These are phyloP conservation scores for Eimeria falciformis DNA, from an alignment of 169 alveolate species.

Conservation along the genomic window DNA sequence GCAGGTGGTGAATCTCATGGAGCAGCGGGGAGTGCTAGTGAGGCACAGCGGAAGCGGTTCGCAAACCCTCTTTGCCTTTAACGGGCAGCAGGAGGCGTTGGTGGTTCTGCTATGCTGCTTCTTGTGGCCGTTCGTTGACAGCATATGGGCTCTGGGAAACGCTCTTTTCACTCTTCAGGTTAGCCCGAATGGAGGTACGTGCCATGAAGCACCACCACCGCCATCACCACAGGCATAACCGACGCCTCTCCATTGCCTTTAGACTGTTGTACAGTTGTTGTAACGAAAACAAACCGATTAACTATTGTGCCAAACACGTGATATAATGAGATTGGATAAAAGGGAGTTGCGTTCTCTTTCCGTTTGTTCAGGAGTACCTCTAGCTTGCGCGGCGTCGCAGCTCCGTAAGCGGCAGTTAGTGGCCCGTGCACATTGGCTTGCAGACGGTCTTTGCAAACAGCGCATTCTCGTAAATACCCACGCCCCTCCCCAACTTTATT, in stretches of 20 bases:
- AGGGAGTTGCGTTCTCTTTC: neutral
- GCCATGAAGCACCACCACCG: no score
- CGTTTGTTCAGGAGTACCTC: neutral
- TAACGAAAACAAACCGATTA: neutral
- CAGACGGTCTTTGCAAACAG: conserved; percentile 62
- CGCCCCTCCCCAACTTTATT: neutral
- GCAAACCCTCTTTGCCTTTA: neutral
- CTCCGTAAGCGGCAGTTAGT: conserved; percentile 67
- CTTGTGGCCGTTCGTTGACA: conserved; percentile 73
- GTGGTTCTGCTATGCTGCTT: conserved; percentile 22
- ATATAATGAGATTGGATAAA: no score
- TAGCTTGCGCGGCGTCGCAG: neutral
- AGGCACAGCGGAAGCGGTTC: neutral
- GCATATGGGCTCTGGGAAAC: conserved; percentile 69
- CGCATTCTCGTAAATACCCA: neutral
- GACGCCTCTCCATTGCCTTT: no score
- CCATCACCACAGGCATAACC: no score
- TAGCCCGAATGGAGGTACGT: neutral
- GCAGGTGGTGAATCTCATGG: conserved; percentile 43
- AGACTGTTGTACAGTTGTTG: neutral
- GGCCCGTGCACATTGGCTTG: conserved; percentile 71
- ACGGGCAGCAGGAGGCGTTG: neutral
- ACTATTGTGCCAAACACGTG: no score
- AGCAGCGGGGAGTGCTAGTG: conserved; percentile 7
- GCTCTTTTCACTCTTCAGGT: conserved; percentile 42